Percentiles rank a stretch among this genome's conserved stretches.
Conservation (phyloP, 2,329 filamentous ascomycete species). For the Huntiella abstrusa region DNA sequence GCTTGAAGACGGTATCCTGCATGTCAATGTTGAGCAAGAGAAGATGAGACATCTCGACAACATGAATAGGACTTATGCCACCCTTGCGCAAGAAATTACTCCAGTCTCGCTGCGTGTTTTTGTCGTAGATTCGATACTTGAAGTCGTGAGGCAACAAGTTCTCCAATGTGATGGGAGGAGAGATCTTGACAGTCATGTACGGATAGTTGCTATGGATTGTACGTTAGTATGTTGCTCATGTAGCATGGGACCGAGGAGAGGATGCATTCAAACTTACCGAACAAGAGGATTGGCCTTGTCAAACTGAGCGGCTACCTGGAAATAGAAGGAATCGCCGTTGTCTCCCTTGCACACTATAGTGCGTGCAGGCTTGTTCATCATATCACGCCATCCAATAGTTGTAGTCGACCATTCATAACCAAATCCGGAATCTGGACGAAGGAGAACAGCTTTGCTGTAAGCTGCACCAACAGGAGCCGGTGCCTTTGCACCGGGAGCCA, state of each 20-base stretch:
- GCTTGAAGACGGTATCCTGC: constrained; percentile 86
- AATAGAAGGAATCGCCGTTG: constrained; percentile 80
- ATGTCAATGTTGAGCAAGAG: constrained; percentile 85
- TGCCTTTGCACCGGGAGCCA: constrained; percentile 73
- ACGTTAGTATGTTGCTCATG: too few relatives aligned
- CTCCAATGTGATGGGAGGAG: constrained; percentile 81
- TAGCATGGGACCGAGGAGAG: not conserved
- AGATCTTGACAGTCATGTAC: constrained; percentile 83
- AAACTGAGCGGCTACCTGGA: constrained; percentile 77
- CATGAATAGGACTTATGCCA: constrained; percentile 89
- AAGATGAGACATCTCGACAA: constrained; percentile 87
- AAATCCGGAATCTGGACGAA: constrained; percentile 88
- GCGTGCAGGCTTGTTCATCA: constrained; percentile 65
- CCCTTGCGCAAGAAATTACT: constrained; percentile 95
- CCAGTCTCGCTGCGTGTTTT: constrained; percentile 97
- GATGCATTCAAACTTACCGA: constrained; percentile 27
- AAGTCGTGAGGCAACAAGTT: constrained; percentile 94
- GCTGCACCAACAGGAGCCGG: constrained; percentile 85
- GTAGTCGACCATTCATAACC: constrained; percentile 92
- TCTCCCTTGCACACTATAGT: constrained; percentile 83
- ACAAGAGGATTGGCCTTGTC: constrained; percentile 70
- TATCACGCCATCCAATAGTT: constrained; percentile 77
- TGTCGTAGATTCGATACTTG: constrained; percentile 98
- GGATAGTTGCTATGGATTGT: constrained; percentile 50
- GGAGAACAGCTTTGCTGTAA: constrained; percentile 69